Evolutionary conservation across 345 rosid species (phyloP).

Genomic region (Excoecaria cochinchinensis): DNA sequence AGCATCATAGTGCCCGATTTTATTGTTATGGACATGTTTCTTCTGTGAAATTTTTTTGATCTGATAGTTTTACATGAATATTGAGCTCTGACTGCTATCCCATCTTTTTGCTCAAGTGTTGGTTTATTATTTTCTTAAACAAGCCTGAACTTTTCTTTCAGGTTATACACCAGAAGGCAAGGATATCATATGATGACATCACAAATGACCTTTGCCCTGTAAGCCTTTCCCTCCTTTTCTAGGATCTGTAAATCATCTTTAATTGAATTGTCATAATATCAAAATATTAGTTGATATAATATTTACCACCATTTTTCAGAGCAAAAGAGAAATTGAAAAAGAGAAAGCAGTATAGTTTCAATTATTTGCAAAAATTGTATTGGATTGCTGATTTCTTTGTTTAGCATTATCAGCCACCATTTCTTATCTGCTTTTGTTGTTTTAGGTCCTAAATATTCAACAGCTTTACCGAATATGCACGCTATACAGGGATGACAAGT

Average conservation of each 20-base stretch:
- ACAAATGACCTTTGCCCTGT: constrained; percentile 34
- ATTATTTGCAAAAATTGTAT: not conserved
- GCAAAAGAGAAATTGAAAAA: not conserved
- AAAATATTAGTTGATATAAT: not conserved
- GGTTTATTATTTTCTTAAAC: not conserved
- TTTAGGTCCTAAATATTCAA: constrained; percentile 25
- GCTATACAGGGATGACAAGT: constrained; percentile 26
- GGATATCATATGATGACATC: constrained; percentile 27
- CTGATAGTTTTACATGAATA: not conserved
- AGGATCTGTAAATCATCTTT: not conserved
- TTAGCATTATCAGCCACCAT: not conserved
- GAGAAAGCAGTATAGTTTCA: not conserved
- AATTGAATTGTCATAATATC: not conserved
- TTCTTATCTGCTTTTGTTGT: not conserved
- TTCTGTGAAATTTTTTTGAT: not conserved
- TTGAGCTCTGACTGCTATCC: not conserved
- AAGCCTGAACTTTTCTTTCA: constrained; percentile 9
- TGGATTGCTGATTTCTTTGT: not conserved
- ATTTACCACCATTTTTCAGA: not conserved
- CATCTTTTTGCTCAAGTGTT: not conserved
- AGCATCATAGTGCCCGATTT: not conserved
- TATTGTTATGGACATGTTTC: not conserved
- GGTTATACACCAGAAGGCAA: constrained; percentile 33
- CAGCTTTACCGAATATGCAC: constrained; percentile 28
- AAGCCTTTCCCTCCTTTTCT: constrained; percentile 1